Conservation (phyloP, 2,329 filamentous ascomycete genomes). For the Nigrospora oryzae region DNA sequence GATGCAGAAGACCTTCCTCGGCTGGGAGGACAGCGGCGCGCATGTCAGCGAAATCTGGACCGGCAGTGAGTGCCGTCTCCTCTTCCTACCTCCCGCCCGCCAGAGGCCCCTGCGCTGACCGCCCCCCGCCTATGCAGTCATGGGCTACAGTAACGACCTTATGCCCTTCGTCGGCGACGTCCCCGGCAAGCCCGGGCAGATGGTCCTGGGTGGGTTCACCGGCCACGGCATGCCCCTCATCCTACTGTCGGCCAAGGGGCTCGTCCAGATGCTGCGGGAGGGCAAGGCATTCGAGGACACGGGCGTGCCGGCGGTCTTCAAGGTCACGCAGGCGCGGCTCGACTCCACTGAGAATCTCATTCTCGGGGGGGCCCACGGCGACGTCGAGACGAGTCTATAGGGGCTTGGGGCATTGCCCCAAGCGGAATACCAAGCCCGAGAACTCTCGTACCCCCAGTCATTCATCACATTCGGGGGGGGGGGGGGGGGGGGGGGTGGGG, state of each 20-base stretch:
- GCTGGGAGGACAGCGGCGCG: conserved; percentile 36
- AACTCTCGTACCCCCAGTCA: too few relatives aligned
- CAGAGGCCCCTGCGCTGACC: background rate
- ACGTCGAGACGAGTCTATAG: too few relatives aligned
- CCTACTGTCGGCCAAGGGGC: conserved; percentile 27
- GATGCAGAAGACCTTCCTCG: conserved; percentile 38
- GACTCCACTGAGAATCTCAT: conserved; percentile 7
- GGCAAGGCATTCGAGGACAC: conserved; percentile 21
- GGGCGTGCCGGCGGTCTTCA: conserved; percentile 26
- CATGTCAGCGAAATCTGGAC: conserved; percentile 19
- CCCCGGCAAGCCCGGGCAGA: conserved; percentile 28
- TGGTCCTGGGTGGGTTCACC: conserved; percentile 38
- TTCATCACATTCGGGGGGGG: too few relatives aligned
- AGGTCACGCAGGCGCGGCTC: conserved; percentile 21
- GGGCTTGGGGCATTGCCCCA: too few relatives aligned
- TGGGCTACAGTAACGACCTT: conserved; percentile 31
- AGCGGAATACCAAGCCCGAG: too few relatives aligned
- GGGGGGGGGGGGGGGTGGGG: too few relatives aligned
- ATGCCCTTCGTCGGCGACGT: conserved; percentile 35
- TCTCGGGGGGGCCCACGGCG: background rate
- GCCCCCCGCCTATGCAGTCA: conserved; percentile 18
- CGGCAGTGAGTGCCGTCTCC: conserved; percentile 4
- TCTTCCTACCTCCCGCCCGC: background rate
- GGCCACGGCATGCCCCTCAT: conserved; percentile 43
- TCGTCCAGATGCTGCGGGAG: conserved; percentile 29